Percentiles rank a stretch among this genome's conserved stretches.
phyloP scores from a whole-genome alignment of 2,329 filamentous ascomycete species.

The Arthrobotrys megalospora region DNA sequence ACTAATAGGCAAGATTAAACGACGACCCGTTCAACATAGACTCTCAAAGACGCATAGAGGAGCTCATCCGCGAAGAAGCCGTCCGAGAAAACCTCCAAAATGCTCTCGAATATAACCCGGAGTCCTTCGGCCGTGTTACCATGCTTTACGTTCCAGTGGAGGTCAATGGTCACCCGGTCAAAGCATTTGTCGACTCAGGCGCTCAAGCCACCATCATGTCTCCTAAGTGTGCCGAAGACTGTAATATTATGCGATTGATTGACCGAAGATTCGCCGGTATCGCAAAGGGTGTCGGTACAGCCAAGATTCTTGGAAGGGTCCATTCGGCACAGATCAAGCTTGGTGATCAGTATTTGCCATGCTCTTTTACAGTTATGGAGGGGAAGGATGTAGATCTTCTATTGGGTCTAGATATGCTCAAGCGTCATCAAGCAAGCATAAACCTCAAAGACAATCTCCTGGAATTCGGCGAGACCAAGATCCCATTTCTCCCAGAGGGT shows the following conservation, averaged over 20 bases:
- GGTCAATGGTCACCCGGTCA: slow-evolving; percentile 92
- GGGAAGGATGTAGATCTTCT: slow-evolving; percentile 95
- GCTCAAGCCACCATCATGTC: slow-evolving; percentile 99
- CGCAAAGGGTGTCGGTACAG: slow-evolving; percentile 92
- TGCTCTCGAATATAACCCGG: slow-evolving; percentile 96
- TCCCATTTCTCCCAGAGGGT: slow-evolving; percentile 90
- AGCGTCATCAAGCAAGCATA: slow-evolving; percentile 92
- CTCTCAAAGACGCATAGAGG: slow-evolving; percentile 91
- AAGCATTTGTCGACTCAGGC: slow-evolving; percentile 96
- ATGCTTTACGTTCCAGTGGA: slow-evolving; percentile 97
- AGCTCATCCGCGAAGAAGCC: slow-evolving; percentile 94
- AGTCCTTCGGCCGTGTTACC: slow-evolving; percentile 94
- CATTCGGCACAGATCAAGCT: slow-evolving; percentile 97
- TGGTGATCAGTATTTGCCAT: slow-evolving; percentile 86
- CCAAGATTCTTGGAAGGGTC: slow-evolving; percentile 92
- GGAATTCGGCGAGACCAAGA: slow-evolving; percentile 88
- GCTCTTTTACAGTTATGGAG: slow-evolving; percentile 99
- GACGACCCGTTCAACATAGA: slow-evolving; percentile 95
- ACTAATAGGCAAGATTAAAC: slow-evolving; percentile 75
- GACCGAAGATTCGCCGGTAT: slow-evolving; percentile 93
- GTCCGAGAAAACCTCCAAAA: slow-evolving; percentile 97
- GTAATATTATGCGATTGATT: slow-evolving; percentile 95
- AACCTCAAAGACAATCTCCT: slow-evolving; percentile 88
- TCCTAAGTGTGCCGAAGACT: slow-evolving; percentile 88
- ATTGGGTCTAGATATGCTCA: slow-evolving; percentile 95